Conservation (phyloP, 306 rosid genomes). For the Acacia acuminata region DNA sequence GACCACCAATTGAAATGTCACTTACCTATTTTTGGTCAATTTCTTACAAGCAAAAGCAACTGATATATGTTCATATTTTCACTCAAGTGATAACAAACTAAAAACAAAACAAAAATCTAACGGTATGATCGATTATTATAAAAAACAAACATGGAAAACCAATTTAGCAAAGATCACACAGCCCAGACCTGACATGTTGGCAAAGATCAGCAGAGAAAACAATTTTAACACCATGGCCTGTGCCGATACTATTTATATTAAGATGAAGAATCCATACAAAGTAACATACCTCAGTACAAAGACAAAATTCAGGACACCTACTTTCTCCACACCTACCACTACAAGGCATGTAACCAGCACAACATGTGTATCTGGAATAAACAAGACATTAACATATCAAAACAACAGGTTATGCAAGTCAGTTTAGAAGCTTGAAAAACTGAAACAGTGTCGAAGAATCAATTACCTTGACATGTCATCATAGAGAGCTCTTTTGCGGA, state of each 20-base stretch:
- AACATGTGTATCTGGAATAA: slow-evolving; percentile 68
- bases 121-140: neutral
- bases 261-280: neutral
- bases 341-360: slow-evolving; percentile 96
- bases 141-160: neutral
- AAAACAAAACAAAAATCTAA: neutral
- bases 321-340: slow-evolving; percentile 96
- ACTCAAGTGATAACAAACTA: neutral
- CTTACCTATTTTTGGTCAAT: neutral
- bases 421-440: slow-evolving; percentile 2
- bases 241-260: neutral
- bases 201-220: neutral
- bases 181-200: neutral
- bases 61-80: slow-evolving; percentile 9
- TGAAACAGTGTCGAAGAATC: neutral
- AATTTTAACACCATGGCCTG: neutral
- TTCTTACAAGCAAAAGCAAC: neutral
- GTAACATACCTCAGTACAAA: slow-evolving; percentile 64
- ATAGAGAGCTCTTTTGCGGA: slow-evolving; percentile 84
- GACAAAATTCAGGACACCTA: slow-evolving; percentile 81
- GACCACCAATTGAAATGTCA: neutral
- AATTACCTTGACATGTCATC: slow-evolving; percentile 82
- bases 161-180: slow-evolving; percentile 8
- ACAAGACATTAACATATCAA: slow-evolving; percentile 21
- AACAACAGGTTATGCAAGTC: neutral